Conservation (phyloP, 73 alveolate genomes). For the Paramecium sonneborni region DNA sequence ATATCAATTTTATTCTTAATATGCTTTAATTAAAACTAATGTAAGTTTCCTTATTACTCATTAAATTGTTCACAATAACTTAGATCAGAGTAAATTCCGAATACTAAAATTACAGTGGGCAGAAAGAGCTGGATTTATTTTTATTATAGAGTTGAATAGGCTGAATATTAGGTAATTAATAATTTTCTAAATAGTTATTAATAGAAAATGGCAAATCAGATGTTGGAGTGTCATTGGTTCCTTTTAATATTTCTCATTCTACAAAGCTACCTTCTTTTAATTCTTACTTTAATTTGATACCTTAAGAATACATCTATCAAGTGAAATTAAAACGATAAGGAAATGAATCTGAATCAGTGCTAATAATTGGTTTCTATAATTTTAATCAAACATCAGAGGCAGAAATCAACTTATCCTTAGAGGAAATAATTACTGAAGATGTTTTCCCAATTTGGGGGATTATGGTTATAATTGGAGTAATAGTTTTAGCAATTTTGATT, state of each 20-base stretch:
- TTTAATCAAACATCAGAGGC: neutral
- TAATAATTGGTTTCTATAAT: neutral
- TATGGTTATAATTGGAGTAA: neutral
- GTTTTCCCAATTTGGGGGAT: neutral
- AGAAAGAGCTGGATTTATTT: neutral
- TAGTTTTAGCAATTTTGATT: neutral
- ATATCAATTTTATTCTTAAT: neutral
- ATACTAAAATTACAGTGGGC: neutral
- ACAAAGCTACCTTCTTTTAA: neutral
- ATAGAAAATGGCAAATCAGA: neutral
- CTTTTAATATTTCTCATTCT: neutral
- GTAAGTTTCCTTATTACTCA: neutral
- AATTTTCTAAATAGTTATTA: neutral
- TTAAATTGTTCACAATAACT: neutral
- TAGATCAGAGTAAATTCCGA: neutral
- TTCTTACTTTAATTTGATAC: neutral
- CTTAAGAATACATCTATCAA: neutral
- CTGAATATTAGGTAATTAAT: neutral
- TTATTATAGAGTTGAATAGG: neutral
- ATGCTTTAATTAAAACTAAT: neutral
- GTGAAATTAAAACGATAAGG: neutral
- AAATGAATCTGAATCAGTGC: neutral
- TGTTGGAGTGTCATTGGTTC: neutral
- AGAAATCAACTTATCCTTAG: neutral
- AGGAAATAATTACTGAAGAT: neutral